Percentiles rank a stretch among this genome's conserved stretches.
Evolutionary conservation across 1,284 basidiomycete genomes (phyloP).

Genomic region (Chondrostereum purpureum): DNA sequence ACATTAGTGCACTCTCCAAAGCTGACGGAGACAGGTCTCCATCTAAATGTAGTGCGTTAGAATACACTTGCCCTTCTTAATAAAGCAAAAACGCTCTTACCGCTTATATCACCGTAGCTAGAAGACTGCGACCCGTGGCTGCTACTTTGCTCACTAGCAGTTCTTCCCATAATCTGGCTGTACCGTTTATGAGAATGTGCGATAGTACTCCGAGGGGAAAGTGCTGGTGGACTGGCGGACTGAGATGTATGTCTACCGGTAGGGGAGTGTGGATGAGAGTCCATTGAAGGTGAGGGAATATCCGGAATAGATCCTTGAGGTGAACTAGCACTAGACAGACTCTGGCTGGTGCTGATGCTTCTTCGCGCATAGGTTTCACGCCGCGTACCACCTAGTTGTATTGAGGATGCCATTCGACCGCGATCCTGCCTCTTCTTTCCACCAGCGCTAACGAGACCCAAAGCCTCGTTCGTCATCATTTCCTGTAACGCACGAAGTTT

Average conservation of each 20-base stretch:
- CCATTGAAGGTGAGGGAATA: constrained; percentile 61
- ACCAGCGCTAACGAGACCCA: constrained; percentile 60
- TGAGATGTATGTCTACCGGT: constrained; percentile 49
- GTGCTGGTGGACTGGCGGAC: constrained; percentile 52
- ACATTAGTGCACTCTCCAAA: constrained; percentile 68
- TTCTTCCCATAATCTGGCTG: constrained; percentile 32
- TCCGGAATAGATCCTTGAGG: constrained; percentile 71
- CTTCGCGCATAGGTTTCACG: constrained; percentile 35
- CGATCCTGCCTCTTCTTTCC: constrained; percentile 31
- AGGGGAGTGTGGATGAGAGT: constrained; percentile 41
- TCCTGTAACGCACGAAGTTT: constrained; percentile 61
- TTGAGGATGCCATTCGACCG: constrained; percentile 39
- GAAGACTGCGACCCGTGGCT: constrained; percentile 64
- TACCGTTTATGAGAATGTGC: constrained; percentile 41
- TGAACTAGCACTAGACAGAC: constrained; percentile 64
- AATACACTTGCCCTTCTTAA: background rate
- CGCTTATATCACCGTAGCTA: constrained; percentile 79
- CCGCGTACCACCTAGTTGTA: constrained; percentile 28
- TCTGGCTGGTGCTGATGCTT: constrained; percentile 54
- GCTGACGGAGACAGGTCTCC: constrained; percentile 68
- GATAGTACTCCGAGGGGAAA: constrained; percentile 45
- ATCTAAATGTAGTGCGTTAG: constrained; percentile 31
- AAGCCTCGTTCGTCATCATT: constrained; percentile 63
- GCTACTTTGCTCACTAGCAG: constrained; percentile 52
- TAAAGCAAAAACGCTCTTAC: constrained; percentile 37